Conservation (phyloP, 176 grass and related monocot genomes). For the Miscanthus lutarioriparius region DNA sequence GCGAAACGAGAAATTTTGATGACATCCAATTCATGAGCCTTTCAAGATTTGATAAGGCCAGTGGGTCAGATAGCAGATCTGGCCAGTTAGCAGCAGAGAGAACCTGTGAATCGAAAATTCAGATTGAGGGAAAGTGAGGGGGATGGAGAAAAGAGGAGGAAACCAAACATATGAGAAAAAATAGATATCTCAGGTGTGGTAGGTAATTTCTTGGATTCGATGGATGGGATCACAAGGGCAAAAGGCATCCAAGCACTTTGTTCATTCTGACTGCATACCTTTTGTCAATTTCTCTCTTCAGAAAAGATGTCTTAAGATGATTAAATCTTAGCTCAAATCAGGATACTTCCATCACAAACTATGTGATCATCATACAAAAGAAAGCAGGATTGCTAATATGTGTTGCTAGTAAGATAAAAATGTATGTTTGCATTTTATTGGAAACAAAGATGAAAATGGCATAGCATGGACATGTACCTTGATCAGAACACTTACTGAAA, state of each 20-base stretch:
- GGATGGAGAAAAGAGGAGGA: neutral
- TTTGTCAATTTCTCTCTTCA: neutral
- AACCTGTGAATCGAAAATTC: neutral
- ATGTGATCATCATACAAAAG: constrained; percentile 3
- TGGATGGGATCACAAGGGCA: neutral
- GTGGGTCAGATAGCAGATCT: neutral
- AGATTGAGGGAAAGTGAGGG: neutral
- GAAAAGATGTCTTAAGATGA: neutral
- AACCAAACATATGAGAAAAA: neutral
- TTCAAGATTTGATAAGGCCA: neutral
- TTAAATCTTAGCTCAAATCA: neutral
- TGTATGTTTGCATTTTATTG: neutral
- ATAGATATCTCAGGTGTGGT: neutral
- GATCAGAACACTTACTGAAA: neutral
- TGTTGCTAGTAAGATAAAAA: neutral
- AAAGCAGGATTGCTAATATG: constrained; percentile 1
- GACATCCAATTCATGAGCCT: neutral
- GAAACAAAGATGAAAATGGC: neutral
- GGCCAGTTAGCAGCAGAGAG: neutral
- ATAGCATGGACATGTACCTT: neutral
- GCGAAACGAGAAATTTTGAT: neutral
- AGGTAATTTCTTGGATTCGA: neutral
- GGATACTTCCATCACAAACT: neutral
- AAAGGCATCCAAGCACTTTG: neutral
- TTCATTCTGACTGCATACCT: neutral